Percentiles rank a stretch among this genome's conserved stretches.
Conservation (phyloP, 495 filamentous ascomycete species). For the Stereocaulon alpinum region DNA sequence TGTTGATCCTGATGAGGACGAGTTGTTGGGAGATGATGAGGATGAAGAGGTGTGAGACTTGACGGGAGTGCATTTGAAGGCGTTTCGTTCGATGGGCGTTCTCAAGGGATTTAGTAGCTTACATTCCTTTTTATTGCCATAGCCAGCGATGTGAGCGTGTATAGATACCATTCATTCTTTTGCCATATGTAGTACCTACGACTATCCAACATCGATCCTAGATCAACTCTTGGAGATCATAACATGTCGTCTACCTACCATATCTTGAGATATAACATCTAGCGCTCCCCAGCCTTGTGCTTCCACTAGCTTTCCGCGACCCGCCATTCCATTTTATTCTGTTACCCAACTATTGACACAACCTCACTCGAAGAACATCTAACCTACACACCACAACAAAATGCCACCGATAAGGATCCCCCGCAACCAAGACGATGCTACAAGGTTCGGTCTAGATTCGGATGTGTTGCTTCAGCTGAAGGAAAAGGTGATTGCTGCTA, state of each 20-base stretch:
- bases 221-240: too few species aligned
- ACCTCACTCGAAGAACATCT: too few species aligned
- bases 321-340: too few species aligned
- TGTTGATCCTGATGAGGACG: slow-evolving; percentile 87
- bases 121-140: not conserved
- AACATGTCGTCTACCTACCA: too few species aligned
- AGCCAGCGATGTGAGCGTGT: not conserved
- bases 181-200: not conserved
- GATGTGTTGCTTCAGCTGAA: not conserved
- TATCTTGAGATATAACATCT: too few species aligned
- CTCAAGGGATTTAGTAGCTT: not conserved
- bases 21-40: slow-evolving; percentile 83
- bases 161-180: slow-evolving; percentile 8
- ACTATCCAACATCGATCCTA: not conserved
- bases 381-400: not conserved
- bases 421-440: not conserved
- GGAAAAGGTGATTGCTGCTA: slow-evolving; percentile 4
- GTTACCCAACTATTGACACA: too few species aligned
- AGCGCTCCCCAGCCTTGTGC: too few species aligned
- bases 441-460: not conserved
- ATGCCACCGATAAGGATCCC: not conserved
- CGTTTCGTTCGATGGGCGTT: not conserved
- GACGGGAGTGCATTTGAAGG: slow-evolving; percentile 15
- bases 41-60: slow-evolving; percentile 65
- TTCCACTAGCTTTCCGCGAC: too few species aligned